phyloP scores from a whole-genome alignment of 1,284 basidiomycete species.

The Ganoderma meredithae region DNA sequence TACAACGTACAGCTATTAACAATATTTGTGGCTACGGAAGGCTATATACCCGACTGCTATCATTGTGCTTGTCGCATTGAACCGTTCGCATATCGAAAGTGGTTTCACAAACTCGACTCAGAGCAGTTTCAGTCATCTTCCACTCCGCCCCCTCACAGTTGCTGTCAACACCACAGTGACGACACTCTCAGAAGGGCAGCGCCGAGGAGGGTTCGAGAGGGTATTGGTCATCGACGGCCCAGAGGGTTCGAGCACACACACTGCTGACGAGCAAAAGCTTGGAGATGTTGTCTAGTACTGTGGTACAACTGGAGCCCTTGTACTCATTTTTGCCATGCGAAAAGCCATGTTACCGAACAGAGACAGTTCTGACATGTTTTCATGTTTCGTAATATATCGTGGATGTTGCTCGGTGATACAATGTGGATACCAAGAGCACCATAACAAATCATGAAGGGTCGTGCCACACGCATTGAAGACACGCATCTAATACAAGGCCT shows the following conservation, averaged over 20 bases:
- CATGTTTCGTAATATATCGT: too few relatives aligned
- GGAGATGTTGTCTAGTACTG: not conserved
- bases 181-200: not conserved
- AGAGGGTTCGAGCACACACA: not conserved
- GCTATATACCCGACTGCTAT: conserved; percentile 9
- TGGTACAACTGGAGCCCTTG: not conserved
- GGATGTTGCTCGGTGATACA: too few relatives aligned
- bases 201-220: not conserved
- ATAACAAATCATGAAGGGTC: too few relatives aligned
- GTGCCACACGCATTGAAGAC: too few relatives aligned
- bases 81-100: conserved; percentile 2
- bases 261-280: not conserved
- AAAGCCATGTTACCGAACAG: too few relatives aligned
- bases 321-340: not conserved
- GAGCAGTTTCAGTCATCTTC: not conserved
- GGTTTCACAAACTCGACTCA: not conserved
- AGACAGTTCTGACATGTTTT: too few relatives aligned
- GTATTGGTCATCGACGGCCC: not conserved
- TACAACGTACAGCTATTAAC: too few relatives aligned
- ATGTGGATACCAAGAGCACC: too few relatives aligned
- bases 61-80: conserved; percentile 11
- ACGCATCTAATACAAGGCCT: too few relatives aligned
- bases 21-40: not conserved
- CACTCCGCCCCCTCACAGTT: not conserved
- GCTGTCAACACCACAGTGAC: not conserved